Conservation (phyloP, 2,329 filamentous ascomycete genomes). For the Diaporthe ampelina region DNA sequence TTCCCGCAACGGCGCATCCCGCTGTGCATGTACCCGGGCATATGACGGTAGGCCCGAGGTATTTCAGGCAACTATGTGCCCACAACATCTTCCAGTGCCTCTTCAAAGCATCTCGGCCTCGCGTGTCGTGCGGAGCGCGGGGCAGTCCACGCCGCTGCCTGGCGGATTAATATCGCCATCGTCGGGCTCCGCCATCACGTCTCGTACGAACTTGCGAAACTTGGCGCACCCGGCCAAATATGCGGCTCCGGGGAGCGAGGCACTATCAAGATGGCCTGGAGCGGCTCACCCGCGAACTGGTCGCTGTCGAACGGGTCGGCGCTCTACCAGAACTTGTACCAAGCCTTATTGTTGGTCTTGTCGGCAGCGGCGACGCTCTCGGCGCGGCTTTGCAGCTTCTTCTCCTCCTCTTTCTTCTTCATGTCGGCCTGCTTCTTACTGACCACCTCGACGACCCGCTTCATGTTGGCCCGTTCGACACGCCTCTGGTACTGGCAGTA, state of each 20-base stretch:
- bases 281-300: background rate
- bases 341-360: constrained; percentile 53
- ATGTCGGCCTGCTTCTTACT: constrained; percentile 77
- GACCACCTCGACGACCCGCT: constrained; percentile 86
- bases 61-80: too few relatives aligned
- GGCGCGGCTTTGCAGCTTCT: constrained; percentile 51
- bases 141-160: too few relatives aligned
- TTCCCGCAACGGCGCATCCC: constrained; percentile 4
- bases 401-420: constrained; percentile 64
- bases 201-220: too few relatives aligned
- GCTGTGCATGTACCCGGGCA: background rate
- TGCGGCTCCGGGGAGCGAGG: too few relatives aligned
- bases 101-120: too few relatives aligned
- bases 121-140: too few relatives aligned
- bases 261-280: too few relatives aligned
- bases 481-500: constrained; percentile 83
- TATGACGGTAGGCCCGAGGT: too few relatives aligned
- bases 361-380: constrained; percentile 51
- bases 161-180: too few relatives aligned
- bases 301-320: background rate
- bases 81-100: too few relatives aligned
- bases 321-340: constrained; percentile 70
- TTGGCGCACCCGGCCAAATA: too few relatives aligned
- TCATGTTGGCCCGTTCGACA: constrained; percentile 86
- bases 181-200: too few relatives aligned